Evolutionary conservation across 139 green algal genomes (phyloP).

Genomic region (Picochlorum sp.): DNA sequence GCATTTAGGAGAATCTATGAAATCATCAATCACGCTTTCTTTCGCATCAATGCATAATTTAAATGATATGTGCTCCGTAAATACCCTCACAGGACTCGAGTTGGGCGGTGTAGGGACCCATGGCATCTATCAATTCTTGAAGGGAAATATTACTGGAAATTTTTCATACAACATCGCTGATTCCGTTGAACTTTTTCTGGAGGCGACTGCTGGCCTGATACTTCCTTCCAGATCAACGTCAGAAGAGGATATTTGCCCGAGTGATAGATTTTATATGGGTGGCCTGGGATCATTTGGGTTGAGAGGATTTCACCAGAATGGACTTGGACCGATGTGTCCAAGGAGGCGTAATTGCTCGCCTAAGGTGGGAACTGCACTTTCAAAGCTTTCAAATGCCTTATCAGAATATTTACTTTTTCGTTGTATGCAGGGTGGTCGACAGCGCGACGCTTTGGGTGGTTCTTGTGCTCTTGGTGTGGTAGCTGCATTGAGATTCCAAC

Average conservation of each 20-base stretch:
- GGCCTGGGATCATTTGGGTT: constrained; percentile 36
- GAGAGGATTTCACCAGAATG: constrained; percentile 55
- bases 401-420: background rate
- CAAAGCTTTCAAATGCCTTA: no score
- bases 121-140: no score
- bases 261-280: constrained; percentile 66
- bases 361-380: background rate
- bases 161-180: no score
- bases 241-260: constrained; percentile 32
- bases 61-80: no score
- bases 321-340: constrained; percentile 38
- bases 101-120: no score
- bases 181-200: constrained; percentile 12
- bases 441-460: constrained; percentile 55
- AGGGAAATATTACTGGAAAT: no score
- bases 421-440: constrained; percentile 1
- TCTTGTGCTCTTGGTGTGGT: constrained; percentile 52
- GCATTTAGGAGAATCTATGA: constrained; percentile 58
- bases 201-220: constrained; percentile 33
- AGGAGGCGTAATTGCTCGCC: constrained; percentile 19
- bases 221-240: constrained; percentile 40
- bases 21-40: constrained; percentile 49
- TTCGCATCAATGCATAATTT: constrained; percentile 3
- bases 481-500: constrained; percentile 50
- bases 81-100: no score